phyloP scores from a whole-genome alignment of 225 moss, liverwort and hornwort genomes.

The Asterella californica region DNA sequence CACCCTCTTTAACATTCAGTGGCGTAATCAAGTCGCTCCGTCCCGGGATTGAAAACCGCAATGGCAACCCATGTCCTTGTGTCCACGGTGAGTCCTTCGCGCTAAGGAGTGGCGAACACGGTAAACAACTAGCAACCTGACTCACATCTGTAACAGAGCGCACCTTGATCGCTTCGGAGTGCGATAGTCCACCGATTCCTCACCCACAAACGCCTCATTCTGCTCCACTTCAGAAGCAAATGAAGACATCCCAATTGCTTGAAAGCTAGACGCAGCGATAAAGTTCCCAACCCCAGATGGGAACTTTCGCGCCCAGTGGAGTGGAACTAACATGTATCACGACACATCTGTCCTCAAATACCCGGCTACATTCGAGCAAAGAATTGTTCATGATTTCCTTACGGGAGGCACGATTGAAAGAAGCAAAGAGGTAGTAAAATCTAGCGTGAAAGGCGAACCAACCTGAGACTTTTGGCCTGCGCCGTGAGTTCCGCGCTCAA shows the following conservation, averaged over 20 bases:
- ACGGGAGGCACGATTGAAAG: not conserved
- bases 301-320: no score
- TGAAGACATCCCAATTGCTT: not conserved
- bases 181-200: no score
- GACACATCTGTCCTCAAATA: not conserved
- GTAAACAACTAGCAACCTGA: no score
- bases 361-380: not conserved
- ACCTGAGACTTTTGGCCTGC: conserved; percentile 30
- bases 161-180: no score
- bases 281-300: no score
- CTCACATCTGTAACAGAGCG: no score
- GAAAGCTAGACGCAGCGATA: not conserved
- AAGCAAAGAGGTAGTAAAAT: not conserved
- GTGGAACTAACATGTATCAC: no score
- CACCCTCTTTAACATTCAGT: not conserved
- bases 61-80: no score
- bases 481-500: conserved; percentile 25
- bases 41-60: not conserved
- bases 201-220: no score
- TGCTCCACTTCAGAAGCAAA: no score
- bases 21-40: not conserved
- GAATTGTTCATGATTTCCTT: not conserved
- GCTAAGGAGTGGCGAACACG: no score
- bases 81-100: no score
- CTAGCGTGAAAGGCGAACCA: not conserved